Percentiles rank a stretch among this genome's conserved stretches.
phyloP scores from a whole-genome alignment of 2,329 filamentous ascomycete species.

The Fusarium tupiense region DNA sequence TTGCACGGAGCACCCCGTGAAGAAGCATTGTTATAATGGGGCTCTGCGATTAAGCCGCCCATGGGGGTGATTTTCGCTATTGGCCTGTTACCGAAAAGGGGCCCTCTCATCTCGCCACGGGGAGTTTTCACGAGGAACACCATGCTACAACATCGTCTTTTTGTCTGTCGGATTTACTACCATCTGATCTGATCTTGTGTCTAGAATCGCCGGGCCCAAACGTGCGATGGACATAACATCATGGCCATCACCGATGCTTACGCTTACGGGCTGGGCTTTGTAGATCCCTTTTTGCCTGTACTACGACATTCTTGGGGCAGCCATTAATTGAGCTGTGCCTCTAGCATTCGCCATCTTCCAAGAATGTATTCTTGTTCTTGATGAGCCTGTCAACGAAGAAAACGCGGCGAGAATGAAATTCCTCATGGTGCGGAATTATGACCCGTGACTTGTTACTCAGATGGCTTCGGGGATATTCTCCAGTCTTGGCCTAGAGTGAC shows the following conservation, averaged over 20 bases:
- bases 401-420: background rate
- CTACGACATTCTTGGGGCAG: background rate
- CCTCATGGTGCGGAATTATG: background rate
- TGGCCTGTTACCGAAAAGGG: slow-evolving; percentile 16
- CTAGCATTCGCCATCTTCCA: background rate
- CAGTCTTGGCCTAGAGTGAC: slow-evolving; percentile 9
- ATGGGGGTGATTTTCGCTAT: slow-evolving; percentile 9
- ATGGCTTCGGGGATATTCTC: slow-evolving; percentile 3
- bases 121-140: slow-evolving; percentile 1
- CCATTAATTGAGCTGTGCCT: background rate
- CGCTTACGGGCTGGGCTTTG: background rate
- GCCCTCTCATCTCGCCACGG: slow-evolving; percentile 9
- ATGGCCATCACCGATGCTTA: background rate
- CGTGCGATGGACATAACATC: background rate
- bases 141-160: background rate
- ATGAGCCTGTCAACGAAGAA: background rate
- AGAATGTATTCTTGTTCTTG: background rate
- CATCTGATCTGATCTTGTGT: slow-evolving; percentile 14
- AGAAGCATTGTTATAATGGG: slow-evolving; percentile 8
- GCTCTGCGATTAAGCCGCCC: background rate
- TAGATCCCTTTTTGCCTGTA: background rate
- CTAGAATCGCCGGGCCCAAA: background rate
- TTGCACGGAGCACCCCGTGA: slow-evolving; percentile 12
- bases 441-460: background rate
- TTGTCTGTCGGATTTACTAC: background rate